Evolutionary conservation across 371 early-diverging fungal species (phyloP).

Genomic region (Entomophthora muscae): DNA sequence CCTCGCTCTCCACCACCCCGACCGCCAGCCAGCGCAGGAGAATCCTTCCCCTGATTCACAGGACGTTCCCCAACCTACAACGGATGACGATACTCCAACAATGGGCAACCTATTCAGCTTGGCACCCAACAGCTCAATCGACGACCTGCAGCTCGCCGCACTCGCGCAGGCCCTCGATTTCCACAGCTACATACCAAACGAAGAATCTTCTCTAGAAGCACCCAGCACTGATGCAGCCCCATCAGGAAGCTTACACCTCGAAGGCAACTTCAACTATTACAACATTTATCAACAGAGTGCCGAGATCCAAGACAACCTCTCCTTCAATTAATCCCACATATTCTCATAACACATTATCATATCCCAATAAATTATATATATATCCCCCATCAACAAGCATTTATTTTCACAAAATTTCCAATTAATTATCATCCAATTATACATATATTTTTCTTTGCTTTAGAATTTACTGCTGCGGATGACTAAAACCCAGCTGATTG

Average conservation of each 20-base stretch:
- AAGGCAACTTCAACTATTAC: background rate
- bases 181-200: background rate
- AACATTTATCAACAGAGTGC: background rate
- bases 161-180: background rate
- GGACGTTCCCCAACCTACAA: background rate
- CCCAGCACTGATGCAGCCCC: background rate
- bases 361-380: too few relatives aligned
- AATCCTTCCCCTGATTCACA: background rate
- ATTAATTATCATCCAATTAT: too few relatives aligned
- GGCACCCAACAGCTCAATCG: background rate
- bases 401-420: too few relatives aligned
- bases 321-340: background rate
- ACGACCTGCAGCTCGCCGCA: background rate
- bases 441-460: too few relatives aligned
- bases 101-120: background rate
- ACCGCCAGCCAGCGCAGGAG: background rate
- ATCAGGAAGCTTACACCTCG: background rate
- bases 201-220: background rate
- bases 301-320: background rate
- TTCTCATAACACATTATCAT: too few relatives aligned
- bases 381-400: too few relatives aligned
- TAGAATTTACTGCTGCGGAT: too few relatives aligned
- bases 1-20: constrained; percentile 6
- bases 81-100: background rate
- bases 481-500: too few relatives aligned